Base-by-base conservation (phyloP, 2,329 filamentous ascomycete genomes). In the Furcasterigmium sp. region DNA sequence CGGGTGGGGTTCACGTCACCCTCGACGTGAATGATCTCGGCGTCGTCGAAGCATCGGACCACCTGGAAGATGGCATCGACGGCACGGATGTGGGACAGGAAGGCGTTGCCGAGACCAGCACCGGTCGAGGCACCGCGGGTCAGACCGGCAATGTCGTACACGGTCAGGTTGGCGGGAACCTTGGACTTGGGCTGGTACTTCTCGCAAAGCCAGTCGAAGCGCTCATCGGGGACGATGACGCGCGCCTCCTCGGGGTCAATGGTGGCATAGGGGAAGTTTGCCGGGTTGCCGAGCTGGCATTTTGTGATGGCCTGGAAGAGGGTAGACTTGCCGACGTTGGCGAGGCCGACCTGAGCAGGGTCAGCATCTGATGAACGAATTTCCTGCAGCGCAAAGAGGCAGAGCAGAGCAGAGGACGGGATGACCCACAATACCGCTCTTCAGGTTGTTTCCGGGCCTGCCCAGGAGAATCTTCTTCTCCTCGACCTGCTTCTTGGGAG, bases 221-320 rank as follows among this genome's bases (percentile, higher is more conserved):
- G 86, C 50, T 87, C 88, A 72, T 98, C 93, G 37, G 93, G 94
- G 26, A 98, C 93, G 57, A 98, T 82, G 68, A 98, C 93, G 57
- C 91, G 89, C 51, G 93, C 89, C 74, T 98, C 93, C 75, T 98
- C 94, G 38, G 93, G 93, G 56, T 98, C 91, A 69, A 98, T 98
- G 59, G 93, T 98, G 63, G 93, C 93, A 76, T 95, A 98, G 44
- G 93, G 93, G 66, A 97, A 98, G 75, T 98, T 98, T 75, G 93
- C 93, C 59, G 94, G 94, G 75, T 97, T 98, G 72, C 94, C 93
- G 60, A 98, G 84, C 53, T 83, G 82, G 70, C 86, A 95, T 78
- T 96, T 97, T 64, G 93, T 98, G 71, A 98, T 96, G 64, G 93
- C 90, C 77, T 98, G 94, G 82, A 98, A 98, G 59, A 98, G 83